Base-by-base conservation (phyloP, 2,329 filamentous ascomycete species). In the Venturia asperata region DNA sequence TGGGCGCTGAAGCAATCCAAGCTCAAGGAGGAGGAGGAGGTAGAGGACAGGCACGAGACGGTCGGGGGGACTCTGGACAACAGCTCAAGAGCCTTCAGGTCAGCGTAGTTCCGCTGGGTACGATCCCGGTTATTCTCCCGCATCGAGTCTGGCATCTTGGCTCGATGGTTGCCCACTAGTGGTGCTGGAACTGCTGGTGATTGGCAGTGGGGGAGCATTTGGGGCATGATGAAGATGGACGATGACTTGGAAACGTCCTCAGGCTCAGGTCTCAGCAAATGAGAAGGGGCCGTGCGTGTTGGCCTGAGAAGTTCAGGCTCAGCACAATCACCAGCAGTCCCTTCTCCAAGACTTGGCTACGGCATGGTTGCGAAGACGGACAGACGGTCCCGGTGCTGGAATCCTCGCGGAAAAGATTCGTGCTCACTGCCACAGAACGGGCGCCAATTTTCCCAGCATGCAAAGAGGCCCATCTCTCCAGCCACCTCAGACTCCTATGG, bases 81-180 rank as follows among this genome's bases (percentile, higher is more conserved):
- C 11, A 39, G 6, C 37, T 39, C 5, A 37, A n/a, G 52, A 39
- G 30, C 52, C 17, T 37, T 13, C 30, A 58, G 19, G 52, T 58
- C 17, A 37, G 15, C 37, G 52, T 37, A 58, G 52, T 58, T 58
- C 27, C 49, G 49, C 49, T 56, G 34, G 30, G 30, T 56, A 37
- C 30, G 30, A 37, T 58, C 30, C 49, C 52, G 52, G 52, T 37
- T 58, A 58, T 37, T 37, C 52, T 58, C 52, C 27, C 52, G 52
- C 52, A 37, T 34, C 49, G 27, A 34, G 49, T 27, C 27, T 34
- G 24, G 49, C 49, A 34, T 34, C 30, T 17, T 34, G 52, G 15
- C 52, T 37, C 52, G 52, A 39, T 58, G 52, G 30, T 37, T 34
- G 52, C n/a, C 52, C 11, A 24, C 49, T 56, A 34, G 49, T 34